Evolutionary conservation across 768 basidiomycete genomes (phyloP), one percentile per base, ranked within the genome.

Genomic region (Heimioporus sp.): DNA sequence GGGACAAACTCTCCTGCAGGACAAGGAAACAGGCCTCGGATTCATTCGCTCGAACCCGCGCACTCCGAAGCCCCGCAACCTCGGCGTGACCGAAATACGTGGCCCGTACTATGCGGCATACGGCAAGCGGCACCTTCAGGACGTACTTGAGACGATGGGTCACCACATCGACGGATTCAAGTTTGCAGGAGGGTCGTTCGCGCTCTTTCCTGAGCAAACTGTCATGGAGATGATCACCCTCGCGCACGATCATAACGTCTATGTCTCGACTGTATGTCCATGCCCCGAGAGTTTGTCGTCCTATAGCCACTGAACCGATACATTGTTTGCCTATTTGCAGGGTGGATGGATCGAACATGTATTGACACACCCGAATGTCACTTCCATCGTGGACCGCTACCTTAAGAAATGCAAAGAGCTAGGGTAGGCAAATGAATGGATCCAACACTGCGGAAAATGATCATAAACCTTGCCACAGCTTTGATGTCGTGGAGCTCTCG

Each of bases 401-500:
- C 48, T 57, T 19, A 42, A 39, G 45, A 58, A 28, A 28, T 28
- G 24, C 24, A 58, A 47, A 38, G 46, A 57, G 17, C 31, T 57
- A 7, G 50, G 50, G 54, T 57, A 37, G 36, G 56, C 21, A 15
- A 39, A 42, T 12, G 15, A 8, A 13, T 15, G 15, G 24, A 24
- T 28, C 24, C 24, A 16, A 16, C 30, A 5, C 24, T 6, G 24
- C 5, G 6, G 42, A 54, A 12, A 34, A 10, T 20, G 13, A 49
- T 34, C 20, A 5, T 28, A 6, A 15, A 1, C 20, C 21, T 24
- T 21, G 15, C 3, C 31, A 21, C 44, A 74, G 68, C n/a, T 75
- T 78, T 57, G 76, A 75, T 57, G 74, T 78, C 15, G 53, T 78
- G 2, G 75, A 75, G 53, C 64, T 76, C 35, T 77, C 76, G 2